These are phyloP conservation scores for Boehmeria nivea DNA, from an alignment of 306 rosid species.

Conservation along the genomic window DNA sequence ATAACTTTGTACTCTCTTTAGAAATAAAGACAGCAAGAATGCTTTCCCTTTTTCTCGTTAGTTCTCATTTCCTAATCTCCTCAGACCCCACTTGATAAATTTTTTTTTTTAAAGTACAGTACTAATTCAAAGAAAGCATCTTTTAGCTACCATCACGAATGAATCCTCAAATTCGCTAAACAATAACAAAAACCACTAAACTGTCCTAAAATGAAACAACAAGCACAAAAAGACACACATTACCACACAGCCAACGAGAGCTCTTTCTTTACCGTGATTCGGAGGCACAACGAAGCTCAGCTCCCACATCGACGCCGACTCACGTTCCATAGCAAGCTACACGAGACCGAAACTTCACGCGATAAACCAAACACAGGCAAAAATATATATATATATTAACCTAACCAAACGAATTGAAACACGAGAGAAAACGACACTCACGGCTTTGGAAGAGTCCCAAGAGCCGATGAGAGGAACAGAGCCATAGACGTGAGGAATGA, in stretches of 20 bases:
- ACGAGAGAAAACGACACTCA: conserved; percentile 15
- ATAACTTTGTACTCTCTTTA: no score
- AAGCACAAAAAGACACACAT: neutral
- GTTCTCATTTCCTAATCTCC: no score
- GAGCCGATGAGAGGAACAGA: conserved; percentile 86
- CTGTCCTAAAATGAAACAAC: neutral
- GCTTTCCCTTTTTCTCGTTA: no score
- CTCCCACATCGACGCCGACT: conserved; percentile 96
- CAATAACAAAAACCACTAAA: neutral
- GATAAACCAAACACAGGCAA: neutral
- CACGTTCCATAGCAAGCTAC: conserved; percentile 85
- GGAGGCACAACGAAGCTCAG: conserved; percentile 97
- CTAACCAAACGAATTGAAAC: neutral
- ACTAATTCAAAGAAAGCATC: no score
- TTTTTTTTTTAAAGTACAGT: no score
- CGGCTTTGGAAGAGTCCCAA: conserved; percentile 93
- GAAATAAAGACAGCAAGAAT: no score
- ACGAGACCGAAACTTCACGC: conserved; percentile 3
- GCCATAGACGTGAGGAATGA: conserved; percentile 87
- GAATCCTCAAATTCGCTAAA: neutral
- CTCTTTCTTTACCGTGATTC: conserved; percentile 62
- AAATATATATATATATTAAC: no score
- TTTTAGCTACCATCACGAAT: no score
- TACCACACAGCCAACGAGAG: no score
- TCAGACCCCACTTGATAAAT: no score